Conservation (phyloP, 805 yeast genomes). For the Barnettozyma botsteinii region DNA sequence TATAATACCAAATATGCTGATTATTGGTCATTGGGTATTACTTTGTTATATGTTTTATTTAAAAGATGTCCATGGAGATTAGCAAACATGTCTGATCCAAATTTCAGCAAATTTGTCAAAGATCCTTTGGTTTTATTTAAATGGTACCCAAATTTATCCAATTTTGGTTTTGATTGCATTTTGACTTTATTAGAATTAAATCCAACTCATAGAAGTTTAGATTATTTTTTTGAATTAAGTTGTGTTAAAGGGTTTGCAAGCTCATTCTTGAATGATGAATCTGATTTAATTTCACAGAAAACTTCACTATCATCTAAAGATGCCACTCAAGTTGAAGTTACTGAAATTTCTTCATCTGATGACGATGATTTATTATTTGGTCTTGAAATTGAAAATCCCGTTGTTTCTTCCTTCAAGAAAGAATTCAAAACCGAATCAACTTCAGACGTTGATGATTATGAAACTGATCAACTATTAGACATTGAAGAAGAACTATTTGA, state of each 20-base stretch:
- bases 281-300: neutral
- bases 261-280: constrained; percentile 5
- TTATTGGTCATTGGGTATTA: constrained; percentile 84
- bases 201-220: constrained; percentile 48
- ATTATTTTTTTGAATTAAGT: constrained; percentile 31
- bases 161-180: constrained; percentile 62
- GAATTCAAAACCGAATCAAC: neutral
- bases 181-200: constrained; percentile 62
- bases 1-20: constrained; percentile 78
- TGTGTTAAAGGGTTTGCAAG: constrained; percentile 9
- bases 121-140: constrained; percentile 68
- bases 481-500: constrained; percentile 9
- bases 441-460: neutral
- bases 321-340: neutral
- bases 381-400: constrained; percentile 10
- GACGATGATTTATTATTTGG: constrained; percentile 14
- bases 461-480: neutral
- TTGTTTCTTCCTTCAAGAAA: constrained; percentile 1
- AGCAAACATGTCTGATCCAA: constrained; percentile 64
- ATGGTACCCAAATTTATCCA: constrained; percentile 67
- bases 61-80: constrained; percentile 76
- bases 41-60: constrained; percentile 70
- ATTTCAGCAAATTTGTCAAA: constrained; percentile 61
- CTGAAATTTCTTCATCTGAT: constrained; percentile 3
- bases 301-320: neutral